phyloP scores from a whole-genome alignment of 768 basidiomycete genomes.

The Cyclocybe aegerita region DNA sequence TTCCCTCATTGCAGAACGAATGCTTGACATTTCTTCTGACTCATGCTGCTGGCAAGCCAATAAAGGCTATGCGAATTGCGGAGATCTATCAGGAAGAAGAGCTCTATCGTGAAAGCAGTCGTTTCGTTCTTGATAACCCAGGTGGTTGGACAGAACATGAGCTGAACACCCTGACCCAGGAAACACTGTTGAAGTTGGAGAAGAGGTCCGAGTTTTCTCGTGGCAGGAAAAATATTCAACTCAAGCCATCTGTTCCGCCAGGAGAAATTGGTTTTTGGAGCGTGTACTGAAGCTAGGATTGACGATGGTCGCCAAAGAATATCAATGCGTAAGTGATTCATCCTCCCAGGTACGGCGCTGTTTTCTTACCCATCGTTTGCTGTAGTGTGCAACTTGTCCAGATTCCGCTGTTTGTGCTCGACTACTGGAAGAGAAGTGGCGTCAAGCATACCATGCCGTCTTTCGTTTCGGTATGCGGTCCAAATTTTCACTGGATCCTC shows the following conservation, averaged over 20 bases:
- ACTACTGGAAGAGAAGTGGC: constrained; percentile 90
- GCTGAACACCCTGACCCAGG: constrained; percentile 75
- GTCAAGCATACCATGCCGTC: constrained; percentile 82
- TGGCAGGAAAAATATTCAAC: background rate
- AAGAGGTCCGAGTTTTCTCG: constrained; percentile 56
- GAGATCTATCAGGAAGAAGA: constrained; percentile 91
- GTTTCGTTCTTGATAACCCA: constrained; percentile 91
- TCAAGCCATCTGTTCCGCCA: constrained; percentile 22
- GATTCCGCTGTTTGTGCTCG: constrained; percentile 79
- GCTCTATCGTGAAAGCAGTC: constrained; percentile 84
- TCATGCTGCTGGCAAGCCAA: constrained; percentile 89
- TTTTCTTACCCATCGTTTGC: background rate
- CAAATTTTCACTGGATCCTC: background rate
- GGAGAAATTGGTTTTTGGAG: constrained; percentile 94
- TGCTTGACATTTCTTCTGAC: constrained; percentile 88
- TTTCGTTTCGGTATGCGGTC: constrained; percentile 72
- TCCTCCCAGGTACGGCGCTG: background rate
- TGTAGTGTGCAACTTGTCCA: constrained; percentile 80
- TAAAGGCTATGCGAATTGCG: constrained; percentile 90
- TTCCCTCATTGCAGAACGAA: constrained; percentile 75
- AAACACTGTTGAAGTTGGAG: constrained; percentile 87
- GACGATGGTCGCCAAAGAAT: constrained; percentile 87
- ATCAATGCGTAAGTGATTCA: constrained; percentile 75
- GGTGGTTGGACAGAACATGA: constrained; percentile 84
- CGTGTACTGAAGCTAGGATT: constrained; percentile 89